These are phyloP conservation scores for Suillus subalutaceus DNA, from an alignment of 768 basidiomycete species.

Conservation along the genomic window DNA sequence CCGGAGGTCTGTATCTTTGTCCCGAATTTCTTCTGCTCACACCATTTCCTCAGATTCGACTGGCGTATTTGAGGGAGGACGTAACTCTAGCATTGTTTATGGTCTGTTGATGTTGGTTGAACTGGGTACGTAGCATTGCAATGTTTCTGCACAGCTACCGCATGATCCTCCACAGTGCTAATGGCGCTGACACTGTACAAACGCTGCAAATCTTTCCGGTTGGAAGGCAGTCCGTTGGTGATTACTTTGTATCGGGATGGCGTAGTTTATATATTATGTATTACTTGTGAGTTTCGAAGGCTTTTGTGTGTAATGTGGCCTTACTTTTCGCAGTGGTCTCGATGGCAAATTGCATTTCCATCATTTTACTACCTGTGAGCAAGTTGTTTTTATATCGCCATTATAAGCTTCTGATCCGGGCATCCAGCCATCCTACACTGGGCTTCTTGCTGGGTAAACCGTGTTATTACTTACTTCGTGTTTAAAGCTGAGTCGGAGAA, in stretches of 20 bases:
- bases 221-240: background rate
- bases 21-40: background rate
- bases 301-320: background rate
- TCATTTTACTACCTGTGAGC: background rate
- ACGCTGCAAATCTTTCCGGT: background rate
- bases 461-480: too few relatives aligned
- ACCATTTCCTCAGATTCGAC: background rate
- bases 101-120: background rate
- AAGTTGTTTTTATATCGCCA: background rate
- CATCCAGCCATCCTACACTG: background rate
- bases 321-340: slow-evolving; percentile 2
- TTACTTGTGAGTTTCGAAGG: background rate
- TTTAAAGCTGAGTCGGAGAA: background rate
- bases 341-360: background rate
- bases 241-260: background rate
- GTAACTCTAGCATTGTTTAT: background rate
- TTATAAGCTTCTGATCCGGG: background rate
- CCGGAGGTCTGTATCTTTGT: background rate
- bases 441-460: background rate
- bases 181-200: slow-evolving; percentile 3
- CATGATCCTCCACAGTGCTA: background rate
- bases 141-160: background rate
- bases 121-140: background rate
- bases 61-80: background rate
- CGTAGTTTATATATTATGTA: slow-evolving; percentile 1